Base-by-base conservation (phyloP, 225 moss, liverwort and hornwort genomes). In the Sphagnum contortum region DNA sequence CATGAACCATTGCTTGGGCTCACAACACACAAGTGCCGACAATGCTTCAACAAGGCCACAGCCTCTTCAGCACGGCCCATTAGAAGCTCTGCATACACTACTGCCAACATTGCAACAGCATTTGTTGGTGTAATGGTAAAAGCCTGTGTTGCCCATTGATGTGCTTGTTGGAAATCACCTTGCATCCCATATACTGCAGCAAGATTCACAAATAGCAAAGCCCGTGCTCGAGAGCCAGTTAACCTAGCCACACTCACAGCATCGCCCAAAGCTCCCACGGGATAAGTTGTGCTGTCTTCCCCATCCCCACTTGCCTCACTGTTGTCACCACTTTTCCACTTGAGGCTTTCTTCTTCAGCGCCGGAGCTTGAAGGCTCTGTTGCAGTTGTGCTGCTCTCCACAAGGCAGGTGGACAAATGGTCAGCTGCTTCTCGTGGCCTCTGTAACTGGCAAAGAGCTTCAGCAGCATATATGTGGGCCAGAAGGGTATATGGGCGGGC, bases 271-370 rank as follows among this genome's bases (percentile, higher is more conserved):
- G 85, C 75, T 50, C 87, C 78, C 49, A 87, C 75, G 14, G 77
- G 68, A 63, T 80, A 84, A 1, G 83, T 80, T n/a, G 78, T 72
- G 13, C 78, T 51, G 64, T 98, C 96, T 63, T 92, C 92, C 48
- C 90, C 96, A 56, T 98, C 96, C 61, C 83, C 83, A 64, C 96
- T 98, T 5, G 87, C 92, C 78, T 98, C 96, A 57, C 95, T 96
- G 67, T 98, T 98, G 64, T 92, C 90, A 49, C 92, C 92, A 68
- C 87, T 87, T 68, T 88, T 92, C 88, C 89, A 90, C 70, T 87
- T 92, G 12, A 80, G 72, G 64, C 81, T 85, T 69, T 91, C 92
- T 5, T 92, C 96, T 71, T 91, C 96, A 54, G 72, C 70, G 12
- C 84, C 81, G n/a, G 77, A 57, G 6, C 73, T 76, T 47, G 50